Evolutionary conservation across 2,329 filamentous ascomycete genomes (phyloP), one percentile per base, ranked within the genome.

Genomic region (Lachnellula subtilissima): DNA sequence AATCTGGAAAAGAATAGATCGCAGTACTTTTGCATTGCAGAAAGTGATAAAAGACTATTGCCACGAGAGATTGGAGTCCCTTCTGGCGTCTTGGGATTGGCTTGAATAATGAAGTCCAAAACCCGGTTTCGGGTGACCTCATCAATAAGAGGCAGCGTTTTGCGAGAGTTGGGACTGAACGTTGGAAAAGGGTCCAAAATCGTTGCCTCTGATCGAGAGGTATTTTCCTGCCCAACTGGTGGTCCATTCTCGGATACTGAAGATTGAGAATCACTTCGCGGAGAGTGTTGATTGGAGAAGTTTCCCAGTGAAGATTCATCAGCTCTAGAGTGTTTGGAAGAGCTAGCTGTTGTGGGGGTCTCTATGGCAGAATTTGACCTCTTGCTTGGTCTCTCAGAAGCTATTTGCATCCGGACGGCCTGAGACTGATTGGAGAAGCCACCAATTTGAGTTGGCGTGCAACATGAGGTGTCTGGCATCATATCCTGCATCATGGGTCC

Each of bases 1-100:
- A 86, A 85, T 2, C 78, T 75, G 0, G 75, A 77, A 67, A 85
- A 86, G 69, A 81, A 86, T 1, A 85, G 69, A 57, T 85, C 79
- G 40, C 76, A 75, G 64, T 83, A 85, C 3, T 71, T 74, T 60
- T 85, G 81, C 8, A 86, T 69, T 0, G 78, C 76, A 2, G 68
- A 61, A 0, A 80, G 69, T 0, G 77, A 78, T 2, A 86, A 68
- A 0, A 84, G 67, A 0, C 77, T 76, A 37, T 84, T 75, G 6
- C 79, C 74, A 17, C 73, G 66, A n/a, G 73, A 73, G 47, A 80
- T 73, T 9, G 71, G 66, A 28, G 73, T 69, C 1, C 78, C 76
- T 53, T 80, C 76, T 4, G 79, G 76, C 0, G 74, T 74, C 1
- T 71, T 70, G 0, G 81, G 79, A 9, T 75, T 73, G 11, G 77